Base-by-base conservation (phyloP, 2,329 filamentous ascomycete genomes). In the Didymella segeticola region DNA sequence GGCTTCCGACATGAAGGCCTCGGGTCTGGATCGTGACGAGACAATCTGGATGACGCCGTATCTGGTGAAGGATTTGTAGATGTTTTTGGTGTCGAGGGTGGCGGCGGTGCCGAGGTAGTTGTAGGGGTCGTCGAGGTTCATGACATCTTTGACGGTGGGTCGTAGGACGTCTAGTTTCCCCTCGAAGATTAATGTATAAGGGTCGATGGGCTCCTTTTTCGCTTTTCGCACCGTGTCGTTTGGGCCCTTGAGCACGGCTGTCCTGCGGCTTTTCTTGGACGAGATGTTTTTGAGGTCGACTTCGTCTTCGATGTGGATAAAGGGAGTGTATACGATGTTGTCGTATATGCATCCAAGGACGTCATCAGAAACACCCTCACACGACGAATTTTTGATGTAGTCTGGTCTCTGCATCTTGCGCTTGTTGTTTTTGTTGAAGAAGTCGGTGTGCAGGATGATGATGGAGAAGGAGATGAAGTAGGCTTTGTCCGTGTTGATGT, bases 351-450 rank as follows among this genome's bases (percentile, higher is more conserved):
- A 97, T 68, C 92, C 92, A 12, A 98, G 80, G 34, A 98, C 90
- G 61, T 98, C 93, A 62, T 96, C 90, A 46, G 90, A 90, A n/a
- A 98, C 90, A 5, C 91, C 91, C 71, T 98, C 93, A 3, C 90
- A 92, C 19, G 87, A 87, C 0, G 93, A 96, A 72, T 98, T 98
- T 75, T 96, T 97, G 64, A 98, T 83, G 75, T 99, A 99, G 69
- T 98, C 95, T 0, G 84, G 79, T 71, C 96, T 96, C 70, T 96
- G 92, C 95, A 99, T 99, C 77, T 99, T 99, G 74, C 95, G 86
- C 78, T 98, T 98, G 79, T 98, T 98, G 79, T 98, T 99, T 77
- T 96, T 96, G 81, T 99, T 99, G 85, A 98, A 98, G n/a, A 96
- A 91, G 71, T 99, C 95, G 0, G 95, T 98, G 67, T 99, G 95